A percentile compares a stretch with the other conserved stretches of the same genome.
These are phyloP conservation scores for Plasmodium billcollinsi DNA, from an alignment of 169 alveolate genomes.

Conservation along the genomic window DNA sequence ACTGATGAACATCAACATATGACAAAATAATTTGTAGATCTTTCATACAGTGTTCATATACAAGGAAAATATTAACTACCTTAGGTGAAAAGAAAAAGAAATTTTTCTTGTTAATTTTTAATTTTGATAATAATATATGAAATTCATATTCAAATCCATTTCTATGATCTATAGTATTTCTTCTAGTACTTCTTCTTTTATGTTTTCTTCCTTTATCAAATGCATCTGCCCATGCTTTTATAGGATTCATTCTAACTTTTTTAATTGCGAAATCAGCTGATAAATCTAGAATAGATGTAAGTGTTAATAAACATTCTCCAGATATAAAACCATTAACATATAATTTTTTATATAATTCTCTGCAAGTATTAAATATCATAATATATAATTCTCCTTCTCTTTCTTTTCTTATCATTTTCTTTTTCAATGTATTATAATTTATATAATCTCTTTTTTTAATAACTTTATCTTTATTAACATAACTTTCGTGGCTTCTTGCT, in stretches of 20 bases:
- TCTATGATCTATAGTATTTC: slow-evolving; percentile 43
- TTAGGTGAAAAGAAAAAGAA: slow-evolving; percentile 44
- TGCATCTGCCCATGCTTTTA: slow-evolving; percentile 83
- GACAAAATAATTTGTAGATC: slow-evolving; percentile 86
- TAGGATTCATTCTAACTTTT: slow-evolving; percentile 86
- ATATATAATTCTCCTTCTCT: slow-evolving; percentile 88
- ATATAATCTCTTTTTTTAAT: slow-evolving; percentile 28
- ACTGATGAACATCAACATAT: slow-evolving; percentile 90
- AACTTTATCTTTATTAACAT: slow-evolving; percentile 13
- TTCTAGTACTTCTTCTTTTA: slow-evolving; percentile 38
- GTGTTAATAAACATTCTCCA: slow-evolving; percentile 86
- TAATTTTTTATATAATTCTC: slow-evolving; percentile 86
- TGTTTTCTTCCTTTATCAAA: slow-evolving; percentile 48
- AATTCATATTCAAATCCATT: slow-evolving; percentile 77
- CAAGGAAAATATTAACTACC: slow-evolving; percentile 69
- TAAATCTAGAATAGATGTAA: slow-evolving; percentile 83
- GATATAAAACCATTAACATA: slow-evolving; percentile 85
- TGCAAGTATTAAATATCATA: slow-evolving; percentile 89
- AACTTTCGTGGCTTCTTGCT: slow-evolving; percentile 77
- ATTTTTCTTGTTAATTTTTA: slow-evolving; percentile 40
- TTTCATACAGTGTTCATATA: slow-evolving; percentile 76
- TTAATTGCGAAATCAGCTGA: slow-evolving; percentile 88
- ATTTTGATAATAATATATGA: slow-evolving; percentile 47
- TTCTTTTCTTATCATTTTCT: slow-evolving; percentile 80
- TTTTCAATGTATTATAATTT: slow-evolving; percentile 41